Conservation (phyloP, 768 basidiomycete species). For the Dictyophora rubrovolvata region DNA sequence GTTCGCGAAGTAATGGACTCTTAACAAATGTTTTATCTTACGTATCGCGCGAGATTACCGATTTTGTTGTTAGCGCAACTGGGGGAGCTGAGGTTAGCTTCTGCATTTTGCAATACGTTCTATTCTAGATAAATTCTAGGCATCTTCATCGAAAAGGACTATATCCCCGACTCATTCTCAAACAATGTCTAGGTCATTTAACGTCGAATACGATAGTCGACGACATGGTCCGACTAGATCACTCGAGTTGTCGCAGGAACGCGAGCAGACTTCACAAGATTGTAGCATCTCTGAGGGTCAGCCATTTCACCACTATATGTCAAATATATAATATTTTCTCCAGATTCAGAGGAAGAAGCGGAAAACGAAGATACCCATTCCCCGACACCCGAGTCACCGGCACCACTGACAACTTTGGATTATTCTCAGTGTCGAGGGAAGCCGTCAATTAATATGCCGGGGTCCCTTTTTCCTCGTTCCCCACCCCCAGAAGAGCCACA, state of each 20-base stretch:
- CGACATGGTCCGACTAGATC: neutral
- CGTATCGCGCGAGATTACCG: constrained; percentile 60
- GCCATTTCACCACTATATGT: neutral
- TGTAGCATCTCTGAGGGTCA: neutral
- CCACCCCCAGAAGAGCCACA: constrained; percentile 43
- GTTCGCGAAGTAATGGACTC: constrained; percentile 24
- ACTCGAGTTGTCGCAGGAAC: too few relatives aligned
- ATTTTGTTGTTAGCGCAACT: constrained; percentile 60
- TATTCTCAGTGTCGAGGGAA: constrained; percentile 22
- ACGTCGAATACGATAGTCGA: neutral
- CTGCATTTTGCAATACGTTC: neutral
- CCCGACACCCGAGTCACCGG: constrained; percentile 12
- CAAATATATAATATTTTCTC: neutral
- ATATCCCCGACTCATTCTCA: neutral
- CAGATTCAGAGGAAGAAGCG: constrained; percentile 9
- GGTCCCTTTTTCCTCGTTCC: constrained; percentile 66
- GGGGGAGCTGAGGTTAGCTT: constrained; percentile 23
- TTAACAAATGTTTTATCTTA: constrained; percentile 58
- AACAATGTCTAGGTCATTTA: neutral
- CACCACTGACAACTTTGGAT: constrained; percentile 25
- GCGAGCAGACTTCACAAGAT: too few relatives aligned
- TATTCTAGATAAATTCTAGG: neutral
- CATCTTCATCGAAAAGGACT: neutral
- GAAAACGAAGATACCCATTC: neutral
- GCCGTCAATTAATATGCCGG: constrained; percentile 63